Percentiles rank a stretch among this genome's conserved stretches.
Evolutionary conservation across 306 rosid species (phyloP).

Genomic region (Castanopsis chinensis): DNA sequence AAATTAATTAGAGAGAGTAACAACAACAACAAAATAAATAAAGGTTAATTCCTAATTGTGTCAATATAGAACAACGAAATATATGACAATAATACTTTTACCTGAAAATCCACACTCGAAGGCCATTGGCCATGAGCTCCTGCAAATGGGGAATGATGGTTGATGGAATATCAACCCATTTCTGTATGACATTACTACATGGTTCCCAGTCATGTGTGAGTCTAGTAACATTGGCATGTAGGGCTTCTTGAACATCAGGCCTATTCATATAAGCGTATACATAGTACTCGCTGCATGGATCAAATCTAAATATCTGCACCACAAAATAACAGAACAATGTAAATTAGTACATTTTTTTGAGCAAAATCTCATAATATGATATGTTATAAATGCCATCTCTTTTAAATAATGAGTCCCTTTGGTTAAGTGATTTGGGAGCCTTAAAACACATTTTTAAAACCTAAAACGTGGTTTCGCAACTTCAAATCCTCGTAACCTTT

Average conservation of each 20-base stretch:
- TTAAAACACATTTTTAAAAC: too few relatives aligned
- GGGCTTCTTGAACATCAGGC: constrained; percentile 66
- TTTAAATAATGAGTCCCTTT: too few relatives aligned
- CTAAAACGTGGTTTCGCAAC: too few relatives aligned
- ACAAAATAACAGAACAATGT: constrained; percentile 3
- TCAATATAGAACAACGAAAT: too few relatives aligned
- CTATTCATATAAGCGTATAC: constrained; percentile 63
- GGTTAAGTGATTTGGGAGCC: too few relatives aligned
- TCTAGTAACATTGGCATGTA: constrained; percentile 87
- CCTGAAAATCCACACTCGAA: constrained; percentile 91
- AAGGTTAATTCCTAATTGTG: too few relatives aligned
- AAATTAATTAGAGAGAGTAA: too few relatives aligned
- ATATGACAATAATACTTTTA: background rate
- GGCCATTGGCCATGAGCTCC: constrained; percentile 43
- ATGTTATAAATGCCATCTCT: too few relatives aligned
- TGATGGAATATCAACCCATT: constrained; percentile 50
- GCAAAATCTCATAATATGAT: too few relatives aligned
- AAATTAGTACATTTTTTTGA: background rate
- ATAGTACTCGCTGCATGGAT: constrained; percentile 75
- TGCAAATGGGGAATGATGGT: constrained; percentile 63
- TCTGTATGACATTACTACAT: constrained; percentile 46
- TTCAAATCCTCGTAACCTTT: too few relatives aligned
- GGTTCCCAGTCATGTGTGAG: constrained; percentile 74
- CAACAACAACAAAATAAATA: too few relatives aligned
- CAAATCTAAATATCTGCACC: constrained; percentile 59